A percentile compares a stretch with the other conserved stretches of the same genome.
These are phyloP conservation scores for Citrus mangshanensis DNA, from an alignment of 345 rosid species.

Conservation along the genomic window DNA sequence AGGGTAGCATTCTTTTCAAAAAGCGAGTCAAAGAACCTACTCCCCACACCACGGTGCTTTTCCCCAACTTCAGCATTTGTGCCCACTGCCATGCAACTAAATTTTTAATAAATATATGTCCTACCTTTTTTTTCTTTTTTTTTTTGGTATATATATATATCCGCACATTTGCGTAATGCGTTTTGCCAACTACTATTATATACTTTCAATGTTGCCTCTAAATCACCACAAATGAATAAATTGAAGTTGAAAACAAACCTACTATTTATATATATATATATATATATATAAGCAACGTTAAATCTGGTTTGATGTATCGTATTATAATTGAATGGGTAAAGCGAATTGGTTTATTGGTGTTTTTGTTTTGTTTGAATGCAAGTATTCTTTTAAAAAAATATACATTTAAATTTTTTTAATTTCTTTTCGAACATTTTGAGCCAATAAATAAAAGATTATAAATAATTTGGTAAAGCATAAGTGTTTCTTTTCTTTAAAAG, in stretches of 20 bases:
- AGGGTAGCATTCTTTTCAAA: slow-evolving; percentile 7
- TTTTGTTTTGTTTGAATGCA: too few relatives aligned
- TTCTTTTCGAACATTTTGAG: not conserved
- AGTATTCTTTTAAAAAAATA: too few relatives aligned
- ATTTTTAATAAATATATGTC: not conserved
- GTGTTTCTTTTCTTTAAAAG: not conserved
- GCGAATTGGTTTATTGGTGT: too few relatives aligned
- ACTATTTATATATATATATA: too few relatives aligned
- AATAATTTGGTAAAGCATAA: not conserved
- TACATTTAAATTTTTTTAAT: too few relatives aligned
- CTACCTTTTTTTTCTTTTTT: too few relatives aligned
- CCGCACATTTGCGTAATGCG: not conserved
- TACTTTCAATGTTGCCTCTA: not conserved
- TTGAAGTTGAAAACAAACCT: not conserved
- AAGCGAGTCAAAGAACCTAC: slow-evolving; percentile 26
- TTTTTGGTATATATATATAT: not conserved
- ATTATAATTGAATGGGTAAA: too few relatives aligned
- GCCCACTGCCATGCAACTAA: slow-evolving; percentile 2
- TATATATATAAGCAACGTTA: too few relatives aligned
- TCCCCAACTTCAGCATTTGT: not conserved
- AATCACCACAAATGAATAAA: not conserved
- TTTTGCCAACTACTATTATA: not conserved
- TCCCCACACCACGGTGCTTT: not conserved
- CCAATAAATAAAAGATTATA: not conserved
- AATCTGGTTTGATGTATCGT: too few relatives aligned